Conservation (phyloP, 2,329 filamentous ascomycete species). For the Fusarium sarcochroum region DNA sequence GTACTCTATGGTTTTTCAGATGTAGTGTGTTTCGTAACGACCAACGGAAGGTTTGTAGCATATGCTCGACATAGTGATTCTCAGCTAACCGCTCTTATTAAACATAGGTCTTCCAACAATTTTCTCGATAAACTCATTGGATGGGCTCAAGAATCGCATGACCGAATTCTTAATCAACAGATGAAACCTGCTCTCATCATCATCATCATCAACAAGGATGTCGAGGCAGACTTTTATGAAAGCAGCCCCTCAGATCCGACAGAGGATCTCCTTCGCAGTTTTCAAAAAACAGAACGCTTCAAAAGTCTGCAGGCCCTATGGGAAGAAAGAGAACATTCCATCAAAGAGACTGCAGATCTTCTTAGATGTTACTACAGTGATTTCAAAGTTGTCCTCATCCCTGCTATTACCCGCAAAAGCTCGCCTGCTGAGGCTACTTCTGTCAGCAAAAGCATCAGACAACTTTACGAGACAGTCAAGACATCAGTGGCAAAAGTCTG, state of each 20-base stretch:
- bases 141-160: constrained; percentile 32
- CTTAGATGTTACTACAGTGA: constrained; percentile 26
- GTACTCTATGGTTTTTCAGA: constrained; percentile 32
- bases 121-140: constrained; percentile 16
- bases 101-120: background rate
- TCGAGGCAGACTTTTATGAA: background rate
- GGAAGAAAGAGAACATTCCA: background rate
- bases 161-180: constrained; percentile 16
- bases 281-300: constrained; percentile 6
- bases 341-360: background rate
- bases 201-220: constrained; percentile 28
- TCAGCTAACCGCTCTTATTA: too few relatives aligned
- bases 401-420: background rate
- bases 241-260: background rate
- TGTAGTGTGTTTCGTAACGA: constrained; percentile 29
- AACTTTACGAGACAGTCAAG: constrained; percentile 10
- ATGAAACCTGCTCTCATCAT: constrained; percentile 24
- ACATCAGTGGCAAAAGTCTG: background rate
- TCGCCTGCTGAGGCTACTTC: background rate
- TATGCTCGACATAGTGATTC: too few relatives aligned
- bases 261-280: background rate
- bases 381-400: constrained; percentile 16
- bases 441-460: background rate
- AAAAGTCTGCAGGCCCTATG: background rate
- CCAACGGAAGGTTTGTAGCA: too few relatives aligned